Base-by-base conservation (phyloP, 306 rosid species). In the Prunus mongolica region DNA sequence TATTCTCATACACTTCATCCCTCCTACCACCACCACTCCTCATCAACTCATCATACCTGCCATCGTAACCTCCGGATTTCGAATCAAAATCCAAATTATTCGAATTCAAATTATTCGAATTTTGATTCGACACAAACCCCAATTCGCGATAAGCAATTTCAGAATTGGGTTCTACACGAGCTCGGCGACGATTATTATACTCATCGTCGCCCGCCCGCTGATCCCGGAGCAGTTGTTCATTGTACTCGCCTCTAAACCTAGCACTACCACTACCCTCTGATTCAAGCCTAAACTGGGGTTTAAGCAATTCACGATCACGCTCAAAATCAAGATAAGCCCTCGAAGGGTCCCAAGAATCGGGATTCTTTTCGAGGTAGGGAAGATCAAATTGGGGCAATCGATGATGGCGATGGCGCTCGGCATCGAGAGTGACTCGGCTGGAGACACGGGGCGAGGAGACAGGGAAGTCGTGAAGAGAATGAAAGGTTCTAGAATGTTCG, bases 251-350 rank as follows among this genome's bases (percentile, higher is more conserved):
- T 70, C 78, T 85, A 80, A 75, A 75, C 83, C 89, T 83, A 45
- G 80, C 79, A 61, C 50, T 65, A 16, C 69, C 68, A 22, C 30
- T 49, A 12, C 16, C 65, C 38, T 82, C 91, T 0, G 79, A n/a
- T 20, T 82, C 90, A 47, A 79, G 80, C 30, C 84, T 82, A 30
- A 81, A 74, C 54, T 72, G 77, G 64, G 57, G 78, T 62, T 80
- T 80, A 76, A 12, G 80, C 67, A 60, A 81, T 30, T 84, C 88
- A n/a, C 76, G 72, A 6, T 85, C 88, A n/a, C 76, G 72, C 4
- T 85, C 87, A 19, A 74, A 85, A 58, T 78, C 91, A 3, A 52
- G 65, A 12, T 52, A 77, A 52, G 69, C 22, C 55, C 82, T 15
- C 7, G 84, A 52, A 2, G 54, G 76, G 5, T 82, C 79, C 71